phyloP scores from a whole-genome alignment of 2,329 filamentous ascomycete species.

The Colletotrichum neosansevieriae region DNA sequence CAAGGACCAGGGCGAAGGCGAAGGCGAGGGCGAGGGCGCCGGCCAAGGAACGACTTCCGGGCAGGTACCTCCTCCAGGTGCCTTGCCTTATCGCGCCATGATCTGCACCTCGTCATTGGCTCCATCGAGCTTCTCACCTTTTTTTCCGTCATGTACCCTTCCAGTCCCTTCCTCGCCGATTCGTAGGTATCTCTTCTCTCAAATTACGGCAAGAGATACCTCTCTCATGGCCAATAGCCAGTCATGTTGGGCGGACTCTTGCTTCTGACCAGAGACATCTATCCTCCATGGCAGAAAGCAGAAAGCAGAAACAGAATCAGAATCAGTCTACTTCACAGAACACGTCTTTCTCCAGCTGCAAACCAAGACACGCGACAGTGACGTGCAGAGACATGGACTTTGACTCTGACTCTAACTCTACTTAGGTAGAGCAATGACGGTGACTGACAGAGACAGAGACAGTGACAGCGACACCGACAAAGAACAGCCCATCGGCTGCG shows the following conservation, averaged over 20 bases:
- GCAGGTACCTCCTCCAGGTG: conserved; percentile 6
- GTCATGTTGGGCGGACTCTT: conserved; percentile 16
- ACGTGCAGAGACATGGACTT: conserved; percentile 15
- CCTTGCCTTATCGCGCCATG: conserved; percentile 38
- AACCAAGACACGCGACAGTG: conserved; percentile 2
- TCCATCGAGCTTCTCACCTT: conserved; percentile 34
- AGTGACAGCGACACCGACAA: conserved; percentile 9
- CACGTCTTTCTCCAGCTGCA: conserved; percentile 2
- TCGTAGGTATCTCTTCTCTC: not conserved
- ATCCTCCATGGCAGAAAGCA: too few species aligned
- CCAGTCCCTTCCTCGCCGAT: conserved; percentile 1
- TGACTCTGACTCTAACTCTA: not conserved
- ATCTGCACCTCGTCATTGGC: conserved; percentile 38
- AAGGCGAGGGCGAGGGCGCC: conserved; percentile 18
- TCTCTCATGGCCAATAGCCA: not conserved
- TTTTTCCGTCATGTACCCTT: conserved; percentile 23
- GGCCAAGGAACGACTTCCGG: conserved; percentile 30
- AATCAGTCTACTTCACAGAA: not conserved
- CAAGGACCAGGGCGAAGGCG: conserved; percentile 20
- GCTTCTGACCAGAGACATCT: conserved; percentile 21
- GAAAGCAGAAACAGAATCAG: not conserved
- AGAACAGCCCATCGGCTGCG: conserved; percentile 12
- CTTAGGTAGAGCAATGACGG: too few species aligned
- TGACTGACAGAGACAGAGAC: conserved; percentile 4
- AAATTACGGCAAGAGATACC: not conserved